Evolutionary conservation across 805 yeast species (phyloP), one percentile per base, ranked within the genome.

Genomic region (Lipomyces sp.): DNA sequence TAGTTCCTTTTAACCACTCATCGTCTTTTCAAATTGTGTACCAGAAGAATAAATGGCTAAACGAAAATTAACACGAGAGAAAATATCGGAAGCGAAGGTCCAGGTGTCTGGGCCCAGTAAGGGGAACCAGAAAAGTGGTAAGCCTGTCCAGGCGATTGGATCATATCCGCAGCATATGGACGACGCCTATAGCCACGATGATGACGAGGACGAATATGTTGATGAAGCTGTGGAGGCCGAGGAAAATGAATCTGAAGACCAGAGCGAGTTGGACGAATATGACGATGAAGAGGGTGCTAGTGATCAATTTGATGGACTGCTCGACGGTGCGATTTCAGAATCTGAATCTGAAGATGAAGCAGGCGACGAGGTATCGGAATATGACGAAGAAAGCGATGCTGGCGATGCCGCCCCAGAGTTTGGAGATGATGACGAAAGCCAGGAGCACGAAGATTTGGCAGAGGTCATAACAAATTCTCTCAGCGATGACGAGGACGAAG

Each of bases 351-450:
- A 64, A 57, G 57, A 39, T 54, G 39, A 62, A 63, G 67, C 64
- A 33, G 60, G 59, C 1, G 72, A 69, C n/a, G 72, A 42, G 8
- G 48, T 24, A 13, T 5, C 48, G 15, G 48, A 70, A 5, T 73
- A 65, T 11, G 62, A 61, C 48, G 84, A 84, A 71, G 79, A 80
- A 33, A 78, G 87, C 54, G 88, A 87, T 76, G 85, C 73, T 69
- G 88, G 48, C 4, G 71, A 66, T 33, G 34, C 8, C 8, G 0
- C 34, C 18, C 3, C 6, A 24, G 2, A 6, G 30, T 51, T 51
- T 5, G 75, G 70, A 11, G 37, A 59, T 35, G 42, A 67, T 62
- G 60, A 65, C 50, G 56, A 64, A 61, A 45, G 29, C 54, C 53
- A 64, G 57, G 67, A 66, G 50, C 64, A 59, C 1, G 73, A 68